Percentiles rank a stretch among this genome's conserved stretches.
These are phyloP conservation scores for Fusarium duplospermum DNA, from an alignment of 2,329 filamentous ascomycete species.

Conservation along the genomic window DNA sequence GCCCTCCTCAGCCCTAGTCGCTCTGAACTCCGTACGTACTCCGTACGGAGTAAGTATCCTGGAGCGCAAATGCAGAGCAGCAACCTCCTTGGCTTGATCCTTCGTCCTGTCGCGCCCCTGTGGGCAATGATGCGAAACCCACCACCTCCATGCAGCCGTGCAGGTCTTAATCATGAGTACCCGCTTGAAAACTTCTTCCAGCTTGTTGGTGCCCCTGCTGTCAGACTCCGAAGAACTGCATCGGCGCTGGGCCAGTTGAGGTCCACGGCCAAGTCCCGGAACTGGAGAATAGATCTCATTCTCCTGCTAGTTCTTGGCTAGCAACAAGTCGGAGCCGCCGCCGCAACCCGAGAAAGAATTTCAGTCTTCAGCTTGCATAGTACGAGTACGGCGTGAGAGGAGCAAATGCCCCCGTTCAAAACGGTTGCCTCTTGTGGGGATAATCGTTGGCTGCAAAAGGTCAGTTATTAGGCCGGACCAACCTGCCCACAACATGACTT, in stretches of 20 bases:
- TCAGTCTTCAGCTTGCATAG: neutral
- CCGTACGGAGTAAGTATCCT: neutral
- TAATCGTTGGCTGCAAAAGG: slow-evolving; percentile 31
- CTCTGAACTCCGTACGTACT: neutral
- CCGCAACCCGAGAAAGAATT: neutral
- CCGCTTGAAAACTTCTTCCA: slow-evolving; percentile 6
- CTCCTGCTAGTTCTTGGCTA: neutral
- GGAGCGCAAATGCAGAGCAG: neutral
- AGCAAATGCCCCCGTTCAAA: slow-evolving; percentile 1
- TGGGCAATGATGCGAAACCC: neutral
- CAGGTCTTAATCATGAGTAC: slow-evolving; percentile 1
- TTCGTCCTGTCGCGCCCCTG: neutral
- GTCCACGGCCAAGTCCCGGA: neutral
- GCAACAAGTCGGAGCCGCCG: neutral
- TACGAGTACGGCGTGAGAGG: slow-evolving; percentile 8
- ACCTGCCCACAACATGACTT: slow-evolving; percentile 32
- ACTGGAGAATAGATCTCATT: neutral
- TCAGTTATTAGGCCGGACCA: slow-evolving; percentile 27
- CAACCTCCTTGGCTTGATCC: slow-evolving; percentile 2
- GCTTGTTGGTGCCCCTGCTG: neutral
- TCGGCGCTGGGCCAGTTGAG: neutral
- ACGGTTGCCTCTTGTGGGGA: slow-evolving; percentile 24
- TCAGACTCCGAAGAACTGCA: slow-evolving; percentile 2
- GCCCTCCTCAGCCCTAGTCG: slow-evolving; percentile 3
- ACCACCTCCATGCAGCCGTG: slow-evolving; percentile 1